A percentile compares a stretch with the other conserved stretches of the same genome.
phyloP scores from a whole-genome alignment of 1,139 yeast species.

The Kodamaea fungicola region DNA sequence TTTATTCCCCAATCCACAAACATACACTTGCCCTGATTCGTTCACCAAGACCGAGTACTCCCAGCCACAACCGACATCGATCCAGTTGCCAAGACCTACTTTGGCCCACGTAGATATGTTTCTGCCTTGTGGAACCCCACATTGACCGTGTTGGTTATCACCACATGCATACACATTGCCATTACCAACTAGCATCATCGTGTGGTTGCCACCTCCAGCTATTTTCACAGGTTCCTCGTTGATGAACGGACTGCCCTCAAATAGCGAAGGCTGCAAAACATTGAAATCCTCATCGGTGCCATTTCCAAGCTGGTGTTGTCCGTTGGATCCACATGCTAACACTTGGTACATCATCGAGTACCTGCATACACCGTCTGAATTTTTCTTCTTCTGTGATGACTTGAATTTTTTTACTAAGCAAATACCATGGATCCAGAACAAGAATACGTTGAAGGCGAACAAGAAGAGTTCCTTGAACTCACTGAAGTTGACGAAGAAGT shows the following conservation, averaged over 20 bases:
- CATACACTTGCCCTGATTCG: slow-evolving; percentile 36
- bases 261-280: slow-evolving; percentile 23
- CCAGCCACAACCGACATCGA: slow-evolving; percentile 69
- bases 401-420: background rate
- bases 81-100: slow-evolving; percentile 29
- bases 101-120: slow-evolving; percentile 17
- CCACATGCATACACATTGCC: slow-evolving; percentile 63
- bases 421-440: slow-evolving; percentile 8
- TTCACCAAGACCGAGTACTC: slow-evolving; percentile 60
- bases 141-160: slow-evolving; percentile 54
- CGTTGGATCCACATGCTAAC: slow-evolving; percentile 79
- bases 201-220: slow-evolving; percentile 86
- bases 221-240: slow-evolving; percentile 33
- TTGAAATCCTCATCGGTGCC: slow-evolving; percentile 53
- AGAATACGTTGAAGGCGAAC: slow-evolving; percentile 18
- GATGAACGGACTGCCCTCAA: slow-evolving; percentile 14
- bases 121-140: slow-evolving; percentile 28
- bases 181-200: slow-evolving; percentile 51
- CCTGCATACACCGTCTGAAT: slow-evolving; percentile 1
- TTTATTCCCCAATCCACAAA: slow-evolving; percentile 60
- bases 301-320: slow-evolving; percentile 70
- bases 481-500: slow-evolving; percentile 65
- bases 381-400: slow-evolving; percentile 2
- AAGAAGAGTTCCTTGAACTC: slow-evolving; percentile 51
- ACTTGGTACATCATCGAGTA: slow-evolving; percentile 21